Base-by-base conservation (phyloP, 148 eudicot species). In the Chenopodium album region DNA sequence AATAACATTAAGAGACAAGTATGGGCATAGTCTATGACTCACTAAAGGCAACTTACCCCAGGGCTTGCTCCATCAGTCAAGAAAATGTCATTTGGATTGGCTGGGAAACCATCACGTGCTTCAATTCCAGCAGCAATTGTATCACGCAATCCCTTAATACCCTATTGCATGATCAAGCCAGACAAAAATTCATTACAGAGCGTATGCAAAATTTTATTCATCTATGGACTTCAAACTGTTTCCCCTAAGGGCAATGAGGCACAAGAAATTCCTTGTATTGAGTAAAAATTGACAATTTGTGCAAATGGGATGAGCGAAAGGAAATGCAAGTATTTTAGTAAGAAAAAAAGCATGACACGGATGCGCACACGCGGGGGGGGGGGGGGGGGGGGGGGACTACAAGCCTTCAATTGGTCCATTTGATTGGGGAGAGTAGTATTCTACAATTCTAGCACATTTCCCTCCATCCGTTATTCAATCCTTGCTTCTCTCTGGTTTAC, bases 1-100 rank as follows among this genome's bases (percentile, higher is more conserved):
- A 72, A 59, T 8, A 70, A 70, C 19, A 37, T 7, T n/a, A 10
- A 59, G 6, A 8, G 3, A 41, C 17, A 26, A 23, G 7, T 41
- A 0, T 28, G 9, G 31, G 41, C 23, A 17, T 63, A 20, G 54
- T 7, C 32, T 6, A 31, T 64, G n/a, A 13, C 73, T 37, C 29
- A 68, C 16, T 41, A 67, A 29, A 56, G 44, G 82, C 6, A 60
- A 5, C 78, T 81, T 84, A 88, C 90, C 62, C 81, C 90, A 71
- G 90, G 89, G 80, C 86, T 96, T 82, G 99, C 98, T 79, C 99
- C 99, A 85, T 94, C 99, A n/a, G 98, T 96, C 92, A 96, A 87
- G 90, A 96, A 96, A 74, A 96, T 85, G 82, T 96, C 98, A 84
- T 92, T 89, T 68, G 99, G 92, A 89, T 92, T 90, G 78, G 91